Percentiles rank a stretch among this genome's conserved stretches.
Conservation (phyloP, 495 filamentous ascomycete species). For the Jackrogersella multiformis region DNA sequence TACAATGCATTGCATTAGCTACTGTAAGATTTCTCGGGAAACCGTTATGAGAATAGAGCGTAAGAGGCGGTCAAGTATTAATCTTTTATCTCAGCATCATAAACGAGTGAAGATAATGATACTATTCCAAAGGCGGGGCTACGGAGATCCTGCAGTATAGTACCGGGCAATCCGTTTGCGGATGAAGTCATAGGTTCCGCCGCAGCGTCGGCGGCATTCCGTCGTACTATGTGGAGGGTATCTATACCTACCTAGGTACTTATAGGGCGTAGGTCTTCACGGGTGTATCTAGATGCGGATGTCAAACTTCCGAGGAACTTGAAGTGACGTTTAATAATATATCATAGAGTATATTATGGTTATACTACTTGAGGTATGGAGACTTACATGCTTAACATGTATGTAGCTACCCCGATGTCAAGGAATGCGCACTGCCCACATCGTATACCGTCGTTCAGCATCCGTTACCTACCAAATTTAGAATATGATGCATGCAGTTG, state of each 20-base stretch:
- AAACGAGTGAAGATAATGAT: neutral
- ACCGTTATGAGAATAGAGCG: neutral
- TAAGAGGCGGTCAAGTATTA: constrained; percentile 10
- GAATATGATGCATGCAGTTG: constrained; percentile 16
- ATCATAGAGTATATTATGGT: neutral
- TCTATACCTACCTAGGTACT: neutral
- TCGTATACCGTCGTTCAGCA: neutral
- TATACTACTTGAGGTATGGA: constrained; percentile 4
- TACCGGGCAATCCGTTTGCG: constrained; percentile 13
- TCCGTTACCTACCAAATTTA: constrained; percentile 9
- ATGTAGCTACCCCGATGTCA: neutral
- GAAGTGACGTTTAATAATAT: neutral
- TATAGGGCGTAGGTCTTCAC: neutral
- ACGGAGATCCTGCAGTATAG: constrained; percentile 16
- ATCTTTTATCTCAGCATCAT: neutral
- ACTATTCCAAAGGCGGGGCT: neutral
- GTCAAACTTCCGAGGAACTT: neutral
- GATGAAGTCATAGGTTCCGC: constrained; percentile 25
- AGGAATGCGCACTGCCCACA: constrained; percentile 23
- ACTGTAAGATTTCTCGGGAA: neutral
- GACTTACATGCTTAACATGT: constrained; percentile 7
- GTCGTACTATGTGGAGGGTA: neutral
- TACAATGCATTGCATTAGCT: neutral
- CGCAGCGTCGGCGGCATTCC: constrained; percentile 17
- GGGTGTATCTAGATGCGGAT: neutral